These are phyloP conservation scores for Plasmodium cynomolgi DNA, from an alignment of 169 alveolate genomes.

Conservation along the genomic window DNA sequence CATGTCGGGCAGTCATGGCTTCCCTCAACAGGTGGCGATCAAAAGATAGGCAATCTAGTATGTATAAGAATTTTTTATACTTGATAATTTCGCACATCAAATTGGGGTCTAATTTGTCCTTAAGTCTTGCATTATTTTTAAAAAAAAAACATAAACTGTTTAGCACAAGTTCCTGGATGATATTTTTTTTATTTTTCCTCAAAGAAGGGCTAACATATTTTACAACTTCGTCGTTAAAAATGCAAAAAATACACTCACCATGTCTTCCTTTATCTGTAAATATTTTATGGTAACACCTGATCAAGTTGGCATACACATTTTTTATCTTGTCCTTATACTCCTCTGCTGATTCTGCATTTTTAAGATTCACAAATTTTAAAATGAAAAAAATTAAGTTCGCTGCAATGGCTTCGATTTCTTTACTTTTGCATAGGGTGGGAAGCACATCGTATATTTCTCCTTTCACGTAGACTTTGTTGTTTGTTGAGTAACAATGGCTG, in stretches of 20 bases:
- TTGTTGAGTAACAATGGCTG: not conserved
- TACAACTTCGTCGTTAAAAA: slow-evolving; percentile 47
- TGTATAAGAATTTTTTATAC: slow-evolving; percentile 36
- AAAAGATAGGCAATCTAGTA: slow-evolving; percentile 12
- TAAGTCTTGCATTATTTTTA: slow-evolving; percentile 26
- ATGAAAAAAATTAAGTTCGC: slow-evolving; percentile 46
- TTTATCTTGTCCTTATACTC: slow-evolving; percentile 57
- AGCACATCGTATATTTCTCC: slow-evolving; percentile 30
- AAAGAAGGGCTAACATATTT: slow-evolving; percentile 61
- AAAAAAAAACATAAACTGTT: slow-evolving; percentile 67
- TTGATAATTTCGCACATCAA: slow-evolving; percentile 43
- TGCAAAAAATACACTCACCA: slow-evolving; percentile 36
- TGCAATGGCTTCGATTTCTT: slow-evolving; percentile 13
- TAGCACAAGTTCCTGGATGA: slow-evolving; percentile 48
- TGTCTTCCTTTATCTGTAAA: slow-evolving; percentile 9
- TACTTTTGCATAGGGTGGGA: slow-evolving; percentile 19
- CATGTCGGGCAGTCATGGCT: not conserved
- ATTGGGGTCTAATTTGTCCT: slow-evolving; percentile 35
- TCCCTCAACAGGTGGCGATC: slow-evolving; percentile 28
- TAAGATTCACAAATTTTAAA: slow-evolving; percentile 16
- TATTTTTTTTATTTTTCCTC: slow-evolving; percentile 41
- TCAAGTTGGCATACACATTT: slow-evolving; percentile 15
- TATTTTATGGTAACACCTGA: slow-evolving; percentile 38
- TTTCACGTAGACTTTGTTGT: slow-evolving; percentile 48
- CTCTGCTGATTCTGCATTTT: slow-evolving; percentile 23